Conservation (phyloP, 441 rosid genomes). For the Gossypium aridum region DNA sequence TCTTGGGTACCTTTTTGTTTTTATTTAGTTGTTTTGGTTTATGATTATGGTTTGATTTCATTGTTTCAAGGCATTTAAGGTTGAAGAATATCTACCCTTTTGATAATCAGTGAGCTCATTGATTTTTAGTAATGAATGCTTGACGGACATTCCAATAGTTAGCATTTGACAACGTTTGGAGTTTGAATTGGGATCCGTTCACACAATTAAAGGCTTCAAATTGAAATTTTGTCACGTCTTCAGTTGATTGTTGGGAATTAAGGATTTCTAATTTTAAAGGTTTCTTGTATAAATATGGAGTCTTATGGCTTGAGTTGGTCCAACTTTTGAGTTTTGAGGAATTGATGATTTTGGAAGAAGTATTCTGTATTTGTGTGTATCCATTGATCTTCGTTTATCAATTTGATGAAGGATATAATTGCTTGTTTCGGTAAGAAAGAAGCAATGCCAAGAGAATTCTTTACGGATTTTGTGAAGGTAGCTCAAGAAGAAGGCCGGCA, state of each 20-base stretch:
- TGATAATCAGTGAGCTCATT: not conserved
- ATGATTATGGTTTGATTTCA: not conserved
- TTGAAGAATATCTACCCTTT: not conserved
- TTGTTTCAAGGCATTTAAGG: not conserved
- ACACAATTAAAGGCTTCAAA: not conserved
- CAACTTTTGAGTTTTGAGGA: not conserved
- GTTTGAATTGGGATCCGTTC: not conserved
- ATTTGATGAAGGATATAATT: slow-evolving; percentile 61
- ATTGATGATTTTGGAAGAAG: not conserved
- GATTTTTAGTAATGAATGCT: not conserved
- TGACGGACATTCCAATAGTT: not conserved
- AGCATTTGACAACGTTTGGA: not conserved
- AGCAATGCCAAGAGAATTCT: slow-evolving; percentile 87
- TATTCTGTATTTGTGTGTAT: not conserved
- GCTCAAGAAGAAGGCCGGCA: slow-evolving; percentile 93
- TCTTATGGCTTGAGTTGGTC: not conserved
- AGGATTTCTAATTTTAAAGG: not conserved
- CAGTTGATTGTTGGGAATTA: not conserved
- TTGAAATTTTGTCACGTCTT: not conserved
- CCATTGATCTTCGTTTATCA: not conserved
- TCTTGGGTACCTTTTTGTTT: slow-evolving; percentile 55
- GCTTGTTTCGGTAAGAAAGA: slow-evolving; percentile 84
- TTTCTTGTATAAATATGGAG: not conserved
- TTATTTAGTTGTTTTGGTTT: not conserved
- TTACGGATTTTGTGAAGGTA: slow-evolving; percentile 78